Evolutionary conservation across 1,284 basidiomycete genomes (phyloP), one percentile per base, ranked within the genome.

Genomic region (Coniophora puteana): DNA sequence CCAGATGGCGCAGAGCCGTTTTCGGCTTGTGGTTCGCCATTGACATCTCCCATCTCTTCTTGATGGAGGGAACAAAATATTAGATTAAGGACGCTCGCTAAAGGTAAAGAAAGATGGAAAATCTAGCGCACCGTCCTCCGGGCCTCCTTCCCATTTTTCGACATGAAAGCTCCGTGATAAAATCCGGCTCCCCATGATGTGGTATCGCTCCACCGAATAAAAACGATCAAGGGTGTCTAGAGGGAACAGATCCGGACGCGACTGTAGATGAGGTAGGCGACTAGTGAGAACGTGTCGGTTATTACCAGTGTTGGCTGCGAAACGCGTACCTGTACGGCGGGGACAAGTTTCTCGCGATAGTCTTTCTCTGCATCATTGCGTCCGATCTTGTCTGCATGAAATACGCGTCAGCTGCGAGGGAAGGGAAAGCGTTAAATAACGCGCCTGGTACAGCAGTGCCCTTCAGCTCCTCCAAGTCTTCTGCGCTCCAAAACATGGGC

Each of bases 171-270:
- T 91, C 32, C 95, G 78, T 10, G 93, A 96, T 6, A 98, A 74
- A 38, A 99, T 90, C n/a, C 89, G 78, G 45, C 89, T 93, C 5
- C 95, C 96, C 74, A 93, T 93, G 24, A 89, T 66, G 57, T 99
- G 96, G 57, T 90, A 98, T 14, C 75, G 69, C 34, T 83, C 76
- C 5, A 94, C 58, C 0, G 84, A 78, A 59, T 92, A 97, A 58
- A 75, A 69, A 6, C 58, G 56, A 1, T 65, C 54, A 14, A 76
- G 52, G 31, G 67, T 55, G 16, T 69, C 65, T 1, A 70, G 62
- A 2, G 72, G 72, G 54, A 95, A 95, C 8, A 93, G 62, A 46
- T 85, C 80, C 14, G 80, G 74, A 30, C 85, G 78, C 41, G 74
- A 77, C 83, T 89, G 48, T 24, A 25, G n/a, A 11, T 24, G 16